Evolutionary conservation across 2,329 filamentous ascomycete species (phyloP), one percentile per base, ranked within the genome.

Genomic region (Aureobasidium vineae): DNA sequence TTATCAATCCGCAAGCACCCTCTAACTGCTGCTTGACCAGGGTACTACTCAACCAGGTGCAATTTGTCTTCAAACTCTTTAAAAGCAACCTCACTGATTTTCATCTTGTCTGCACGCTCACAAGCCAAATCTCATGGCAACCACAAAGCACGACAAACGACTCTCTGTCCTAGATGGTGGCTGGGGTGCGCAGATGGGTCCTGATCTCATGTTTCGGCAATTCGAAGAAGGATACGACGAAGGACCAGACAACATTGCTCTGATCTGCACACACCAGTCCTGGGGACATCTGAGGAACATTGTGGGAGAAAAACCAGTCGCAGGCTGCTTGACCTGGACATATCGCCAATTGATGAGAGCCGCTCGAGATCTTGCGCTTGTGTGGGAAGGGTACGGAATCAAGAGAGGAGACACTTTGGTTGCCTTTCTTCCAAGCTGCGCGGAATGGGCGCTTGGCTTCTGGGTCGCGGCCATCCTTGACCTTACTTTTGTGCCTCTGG

Each of bases 321-420:
- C 28, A 10, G 59, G 59, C 33, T 50, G 47, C 26, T 36, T 63
- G 8, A 63, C 59, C 8, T 63, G 45, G 59, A 63, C 59, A 5
- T 63, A 63, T 23, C 59, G 47, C 6, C 59, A 63, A 45, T 1
- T 63, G 45, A 63, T 63, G 59, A n/a, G 10, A 31, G 59, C 45
- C 2, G 21, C 59, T 3, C 31, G 23, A 21, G 36, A 47, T 16
- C 45, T 63, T 41, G 59, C 59, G 26, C 26, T 43, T 5, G 31
- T 16, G 16, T 38, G n/a, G 45, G 43, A 40, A 31, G 57, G 15
- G 4, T 31, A 31, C 6, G 57, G 43, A 11, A 16, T 61, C 11
- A 8, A 61, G 13, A 40, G 43, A 50, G 57, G 57, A 52, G 45
- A 31, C 59, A 63, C 45, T 5, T 4, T 63, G 1, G 33, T 52